Evolutionary conservation across 2,329 filamentous ascomycete genomes (phyloP), one percentile per base, ranked within the genome.

Genomic region (Fusarium piperis): DNA sequence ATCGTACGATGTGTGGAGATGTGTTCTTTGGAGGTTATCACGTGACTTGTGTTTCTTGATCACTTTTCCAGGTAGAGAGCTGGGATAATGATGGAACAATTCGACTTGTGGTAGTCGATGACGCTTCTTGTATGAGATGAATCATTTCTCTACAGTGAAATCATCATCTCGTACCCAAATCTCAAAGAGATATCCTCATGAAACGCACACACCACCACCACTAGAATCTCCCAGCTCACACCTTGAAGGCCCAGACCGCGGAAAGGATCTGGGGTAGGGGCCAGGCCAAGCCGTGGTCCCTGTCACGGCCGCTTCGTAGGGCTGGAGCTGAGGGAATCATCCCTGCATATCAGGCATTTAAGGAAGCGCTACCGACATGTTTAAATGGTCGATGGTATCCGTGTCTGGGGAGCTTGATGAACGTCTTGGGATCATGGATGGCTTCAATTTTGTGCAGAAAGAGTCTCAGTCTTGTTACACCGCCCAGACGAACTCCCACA

Each of bases 1-100:
- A 72, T 74, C 71, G 71, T 74, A 74, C 65, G 71, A 74, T 74
- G 65, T 70, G 71, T 74, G 71, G 71, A 53, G 71, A 55, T 72
- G 71, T 38, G 35, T 18, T 36, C 38, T 35, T 58, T 41, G 33
- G 72, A 36, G 70, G 70, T 64, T 60, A 51, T 74, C 71, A 74
- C 71, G 71, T 74, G 71, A 65, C 2, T 1, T 0, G 1, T 0
- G 6, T 30, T 32, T 15, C 12, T 41, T 13, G 8, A 1, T 18
- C 18, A 2, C 0, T 9, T 28, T 59, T 51, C 33, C 6, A 0
- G 5, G 9, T 8, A 41, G 15, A 7, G 2, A 18, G 2, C 1
- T 6, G 1, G 23, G 2, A 8, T 38, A 6, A 38, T 39, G 28
- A 48, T 13, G 39, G 20, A 18, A 4, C 2, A 2, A 15, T 18